Evolutionary conservation across 768 basidiomycete species (phyloP), one percentile per base, ranked within the genome.

Genomic region (Pilatotrama ljubarskyi): DNA sequence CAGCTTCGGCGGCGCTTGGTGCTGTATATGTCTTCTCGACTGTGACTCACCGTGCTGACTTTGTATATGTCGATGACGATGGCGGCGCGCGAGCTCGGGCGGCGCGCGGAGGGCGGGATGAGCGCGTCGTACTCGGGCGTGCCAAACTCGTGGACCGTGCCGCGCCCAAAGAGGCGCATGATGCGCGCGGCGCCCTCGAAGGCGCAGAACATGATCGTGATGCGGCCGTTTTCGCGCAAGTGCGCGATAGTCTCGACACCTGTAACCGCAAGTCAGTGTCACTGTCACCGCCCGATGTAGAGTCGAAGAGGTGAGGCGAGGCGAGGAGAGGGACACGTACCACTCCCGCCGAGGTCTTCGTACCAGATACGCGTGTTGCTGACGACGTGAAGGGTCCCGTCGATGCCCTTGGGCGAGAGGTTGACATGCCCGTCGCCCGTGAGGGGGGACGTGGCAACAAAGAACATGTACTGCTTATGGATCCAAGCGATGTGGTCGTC

Each of bases 261-360:
- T 85, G 48, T 61, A 18, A 53, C 22, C 8, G 20, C 13, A 9
- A 10, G 22, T 25, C 10, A 24, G 20, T 20, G 2, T 25, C 44
- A 24, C 22, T 10, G 3, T n/a, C 44, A 24, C 22, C 4, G 3
- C 15, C 7, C 15, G 10, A 52, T 46, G 22, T 49, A 51, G 1
- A 49, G 18, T 36, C 36, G 25, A n/a, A n/a, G n/a, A n/a, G n/a
- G n/a, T n/a, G 20, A 22, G n/a, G 36, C 32, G 6, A 43, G 43
- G 58, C 20, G 35, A 3, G 55, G 29, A 25, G 36, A 51, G 14
- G 13, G 22, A 25, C n/a, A 75, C 78, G 29, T 56, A 87, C 87
- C 87, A 59, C 85, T 84, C 10, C 88, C 88, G 22, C 83, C 86
- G 46, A 88, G 75, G 68, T 90, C 88, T 64, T 90, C 86, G 61